Base-by-base conservation (phyloP, 805 yeast genomes). In the Yarrowia osloensis region DNA sequence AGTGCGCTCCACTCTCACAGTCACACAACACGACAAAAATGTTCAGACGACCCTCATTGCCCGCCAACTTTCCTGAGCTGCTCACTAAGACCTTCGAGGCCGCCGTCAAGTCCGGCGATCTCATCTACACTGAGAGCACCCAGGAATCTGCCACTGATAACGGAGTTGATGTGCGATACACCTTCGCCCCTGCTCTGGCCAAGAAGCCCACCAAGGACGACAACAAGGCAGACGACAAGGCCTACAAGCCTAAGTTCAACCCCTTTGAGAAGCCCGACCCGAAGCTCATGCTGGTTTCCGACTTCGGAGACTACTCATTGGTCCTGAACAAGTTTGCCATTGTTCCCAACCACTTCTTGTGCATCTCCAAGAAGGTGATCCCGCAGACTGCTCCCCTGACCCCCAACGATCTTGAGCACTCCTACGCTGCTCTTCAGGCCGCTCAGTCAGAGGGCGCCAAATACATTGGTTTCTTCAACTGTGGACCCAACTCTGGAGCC, bases 401-500 rank as follows among this genome's bases (percentile, higher is more conserved):
- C 26, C 90, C 91, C 21, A 72, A 77, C n/a, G 98, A 94, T 72
- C 80, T 94, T 68, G 74, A 78, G 40, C 84, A 87, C 0, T 81
- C 89, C 5, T 85, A 85, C 74, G 74, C 83, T 4, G 79, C 90
- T 24, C 78, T 94, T 69, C 74, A 76, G 17, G 78, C 77, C 63
- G 85, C 85, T 72, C 68, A 72, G 12, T 71, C 77, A 75, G 24
- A 79, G 76, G 79, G 77, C 31, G 77, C 78, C 40, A 81, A 84
- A 67, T 88, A 90, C 81, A 81, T 93, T 75, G 92, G 92, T 0
- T 94, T 94, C 77, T 94, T 86, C 82, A 94, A 94, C 77, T 87
- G 91, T 74, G 99, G 99, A 8, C 86, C 87, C 21, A 82, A 86
- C 71, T 86, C 96, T 69, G 99, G 98, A 1, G 97, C 97, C n/a